Conservation (phyloP, 2,329 filamentous ascomycete genomes). For the Zelopaecilomyces penicillatus region DNA sequence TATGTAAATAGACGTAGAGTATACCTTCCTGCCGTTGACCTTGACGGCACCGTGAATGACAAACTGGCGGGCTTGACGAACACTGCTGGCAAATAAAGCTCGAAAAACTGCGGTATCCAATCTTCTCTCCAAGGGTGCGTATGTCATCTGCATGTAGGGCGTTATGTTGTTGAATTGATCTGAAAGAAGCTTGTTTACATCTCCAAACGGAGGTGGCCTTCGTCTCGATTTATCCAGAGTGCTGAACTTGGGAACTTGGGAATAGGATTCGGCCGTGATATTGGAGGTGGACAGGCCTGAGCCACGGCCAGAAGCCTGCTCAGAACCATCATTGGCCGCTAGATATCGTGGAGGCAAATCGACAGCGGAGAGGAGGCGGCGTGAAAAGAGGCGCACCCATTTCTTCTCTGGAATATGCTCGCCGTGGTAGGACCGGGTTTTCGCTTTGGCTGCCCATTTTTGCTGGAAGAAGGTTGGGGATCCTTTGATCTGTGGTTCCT, state of each 20-base stretch:
- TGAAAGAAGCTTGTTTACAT: constrained; percentile 25
- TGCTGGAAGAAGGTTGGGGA: constrained; percentile 85
- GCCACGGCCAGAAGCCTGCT: constrained; percentile 75
- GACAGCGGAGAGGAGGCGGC: constrained; percentile 71
- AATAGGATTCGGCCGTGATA: constrained; percentile 26
- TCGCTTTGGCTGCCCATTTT: constrained; percentile 88
- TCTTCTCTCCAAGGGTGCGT: constrained; percentile 80
- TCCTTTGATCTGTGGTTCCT: constrained; percentile 21
- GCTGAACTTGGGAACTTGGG: constrained; percentile 18
- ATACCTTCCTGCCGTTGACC: constrained; percentile 92
- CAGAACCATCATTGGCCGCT: constrained; percentile 71
- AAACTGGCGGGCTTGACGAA: constrained; percentile 87
- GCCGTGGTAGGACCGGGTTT: constrained; percentile 82
- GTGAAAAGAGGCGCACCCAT: constrained; percentile 89
- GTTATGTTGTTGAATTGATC: constrained; percentile 42
- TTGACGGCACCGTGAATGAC: constrained; percentile 87
- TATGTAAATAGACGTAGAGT: constrained; percentile 9
- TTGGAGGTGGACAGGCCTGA: constrained; percentile 47
- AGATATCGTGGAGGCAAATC: constrained; percentile 77
- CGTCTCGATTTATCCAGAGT: constrained; percentile 10
- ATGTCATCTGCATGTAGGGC: constrained; percentile 95
- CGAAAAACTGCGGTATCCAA: constrained; percentile 93
- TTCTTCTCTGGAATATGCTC: constrained; percentile 88
- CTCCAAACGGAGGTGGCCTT: constrained; percentile 16
- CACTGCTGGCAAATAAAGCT: constrained; percentile 87